Base-by-base conservation (phyloP, 345 rosid genomes). In the Populus nigra region DNA sequence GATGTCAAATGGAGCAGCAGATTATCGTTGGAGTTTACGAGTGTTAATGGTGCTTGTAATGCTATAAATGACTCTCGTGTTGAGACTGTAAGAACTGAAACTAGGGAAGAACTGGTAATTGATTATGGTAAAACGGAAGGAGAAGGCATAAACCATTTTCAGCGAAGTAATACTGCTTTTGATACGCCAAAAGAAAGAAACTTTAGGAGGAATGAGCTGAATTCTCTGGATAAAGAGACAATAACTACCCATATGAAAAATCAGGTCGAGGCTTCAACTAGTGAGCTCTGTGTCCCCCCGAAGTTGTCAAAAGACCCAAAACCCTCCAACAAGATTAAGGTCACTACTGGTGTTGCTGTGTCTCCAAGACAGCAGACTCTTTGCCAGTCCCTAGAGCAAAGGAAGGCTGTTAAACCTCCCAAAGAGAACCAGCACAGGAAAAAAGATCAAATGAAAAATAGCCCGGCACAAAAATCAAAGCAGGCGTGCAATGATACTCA, bases 341-440 rank as follows among this genome's bases (percentile, higher is more conserved):
- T 74, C 33, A 74, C 65, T 69, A 76, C 41, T 25, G 76, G 55
- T 81, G 77, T 77, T 73, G 80, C 47, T 55, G 72, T 62, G 72
- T 80, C 75, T 84, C 79, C 83, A 45, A 82, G 82, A 76, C 73
- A 78, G 77, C 80, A 72, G 81, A 84, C 83, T 73, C 72, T 74
- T 45, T 66, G 79, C 31, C 86, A 85, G 62, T 77, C 79, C 72
- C 38, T 74, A 6, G 88, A 85, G 33, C 79, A 77, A 23, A 79
- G 53, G 68, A 84, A 80, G 74, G 84, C 72, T 8, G 68, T 71
- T 50, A 75, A 55, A 65, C 62, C 84, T 77, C 79, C 76, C 76
- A 87, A 73, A 77, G 89, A 79, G 77, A 86, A 85, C 43, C 84
- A 69, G 49, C 82, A 81, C 10, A 38, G 75, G 63, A 88, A 81